Evolutionary conservation across 805 yeast genomes (phyloP).

Genomic region (Ogataea pini): DNA sequence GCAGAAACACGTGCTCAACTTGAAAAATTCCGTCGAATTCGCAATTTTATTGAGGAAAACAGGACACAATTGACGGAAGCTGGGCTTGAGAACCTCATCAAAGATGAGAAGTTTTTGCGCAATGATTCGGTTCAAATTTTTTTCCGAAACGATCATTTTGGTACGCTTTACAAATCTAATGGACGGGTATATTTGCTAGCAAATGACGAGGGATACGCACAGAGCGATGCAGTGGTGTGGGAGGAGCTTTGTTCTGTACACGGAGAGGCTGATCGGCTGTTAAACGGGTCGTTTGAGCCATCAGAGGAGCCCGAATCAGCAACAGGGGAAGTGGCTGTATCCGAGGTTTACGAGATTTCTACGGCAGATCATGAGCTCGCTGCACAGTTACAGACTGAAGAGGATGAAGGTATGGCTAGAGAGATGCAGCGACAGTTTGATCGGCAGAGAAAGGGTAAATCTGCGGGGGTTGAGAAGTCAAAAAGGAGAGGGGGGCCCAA

Average conservation of each 20-base stretch:
- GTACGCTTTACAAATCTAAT: constrained; percentile 58
- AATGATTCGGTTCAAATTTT: constrained; percentile 65
- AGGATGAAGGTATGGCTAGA: constrained; percentile 34
- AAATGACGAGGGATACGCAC: constrained; percentile 68
- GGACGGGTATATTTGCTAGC: constrained; percentile 61
- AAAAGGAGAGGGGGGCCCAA: background rate
- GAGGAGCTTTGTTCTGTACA: constrained; percentile 65
- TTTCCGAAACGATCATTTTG: constrained; percentile 89
- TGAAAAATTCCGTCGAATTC: constrained; percentile 14
- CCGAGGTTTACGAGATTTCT: background rate
- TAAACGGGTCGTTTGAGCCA: constrained; percentile 61
- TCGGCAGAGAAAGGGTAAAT: background rate
- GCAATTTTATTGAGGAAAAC: constrained; percentile 55
- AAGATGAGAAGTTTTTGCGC: constrained; percentile 36
- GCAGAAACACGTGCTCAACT: constrained; percentile 8
- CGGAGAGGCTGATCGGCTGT: constrained; percentile 71
- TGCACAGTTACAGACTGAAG: constrained; percentile 34
- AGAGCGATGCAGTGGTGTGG: constrained; percentile 67
- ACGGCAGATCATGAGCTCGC: constrained; percentile 31
- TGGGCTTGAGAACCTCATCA: constrained; percentile 56
- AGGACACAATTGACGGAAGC: constrained; percentile 73
- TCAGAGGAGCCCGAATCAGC: background rate
- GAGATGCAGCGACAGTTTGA: constrained; percentile 28
- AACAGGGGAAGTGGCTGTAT: constrained; percentile 4
- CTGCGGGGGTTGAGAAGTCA: constrained; percentile 1